Conservation (phyloP, 768 basidiomycete genomes). For the Termitomyces sp. region DNA sequence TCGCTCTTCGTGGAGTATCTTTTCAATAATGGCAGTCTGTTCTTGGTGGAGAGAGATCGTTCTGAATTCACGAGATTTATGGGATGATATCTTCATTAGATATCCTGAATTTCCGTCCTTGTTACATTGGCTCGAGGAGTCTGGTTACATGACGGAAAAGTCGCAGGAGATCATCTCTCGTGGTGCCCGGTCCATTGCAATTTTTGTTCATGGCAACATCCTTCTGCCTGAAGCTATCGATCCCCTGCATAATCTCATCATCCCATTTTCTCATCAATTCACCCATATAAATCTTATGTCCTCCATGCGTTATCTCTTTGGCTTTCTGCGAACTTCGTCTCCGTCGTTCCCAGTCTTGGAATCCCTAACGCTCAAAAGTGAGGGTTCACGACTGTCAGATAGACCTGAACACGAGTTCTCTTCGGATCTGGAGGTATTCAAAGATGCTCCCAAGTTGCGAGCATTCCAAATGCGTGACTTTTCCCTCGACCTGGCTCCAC, state of each 20-base stretch:
- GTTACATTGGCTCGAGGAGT: not conserved
- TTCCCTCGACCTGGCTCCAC: not conserved
- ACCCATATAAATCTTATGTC: not conserved
- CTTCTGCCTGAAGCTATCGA: not conserved
- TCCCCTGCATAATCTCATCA: not conserved
- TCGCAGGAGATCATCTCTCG: not conserved
- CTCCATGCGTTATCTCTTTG: not conserved
- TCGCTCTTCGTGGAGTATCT: not conserved
- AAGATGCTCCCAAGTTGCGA: not conserved
- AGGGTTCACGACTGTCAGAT: too few relatives aligned
- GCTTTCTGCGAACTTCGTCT: not conserved
- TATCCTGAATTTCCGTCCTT: not conserved
- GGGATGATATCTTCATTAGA: not conserved
- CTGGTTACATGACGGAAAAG: not conserved
- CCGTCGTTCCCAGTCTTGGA: not conserved
- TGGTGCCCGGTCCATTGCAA: not conserved
- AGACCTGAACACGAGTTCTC: not conserved
- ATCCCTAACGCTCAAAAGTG: not conserved
- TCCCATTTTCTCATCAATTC: constrained; percentile 1
- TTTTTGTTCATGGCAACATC: not conserved
- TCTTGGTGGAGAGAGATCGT: constrained; percentile 8
- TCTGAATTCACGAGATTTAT: not conserved
- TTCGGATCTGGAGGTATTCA: not conserved
- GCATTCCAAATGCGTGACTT: not conserved
- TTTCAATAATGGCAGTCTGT: not conserved